A percentile compares a stretch with the other conserved stretches of the same genome.
phyloP scores from a whole-genome alignment of 768 basidiomycete species.

The Leucocoprinus birnbaumii region DNA sequence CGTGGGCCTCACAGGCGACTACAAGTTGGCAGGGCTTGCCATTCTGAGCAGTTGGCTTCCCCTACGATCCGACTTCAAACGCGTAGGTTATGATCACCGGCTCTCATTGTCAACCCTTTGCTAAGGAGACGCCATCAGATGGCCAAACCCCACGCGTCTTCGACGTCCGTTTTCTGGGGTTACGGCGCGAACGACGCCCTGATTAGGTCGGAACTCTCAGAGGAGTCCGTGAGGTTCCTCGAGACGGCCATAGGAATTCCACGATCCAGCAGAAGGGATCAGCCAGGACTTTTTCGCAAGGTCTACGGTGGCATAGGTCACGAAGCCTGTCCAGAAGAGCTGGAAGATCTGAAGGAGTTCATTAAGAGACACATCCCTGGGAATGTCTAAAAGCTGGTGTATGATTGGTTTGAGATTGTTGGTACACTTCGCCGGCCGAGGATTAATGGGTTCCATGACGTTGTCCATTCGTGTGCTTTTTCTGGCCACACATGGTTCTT shows the following conservation, averaged over 20 bases:
- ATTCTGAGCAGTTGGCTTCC: constrained; percentile 82
- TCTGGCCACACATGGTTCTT: not conserved
- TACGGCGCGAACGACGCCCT: constrained; percentile 78
- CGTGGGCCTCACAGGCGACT: constrained; percentile 63
- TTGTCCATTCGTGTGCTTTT: not conserved
- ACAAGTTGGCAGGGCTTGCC: constrained; percentile 69
- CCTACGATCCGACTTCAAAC: constrained; percentile 59
- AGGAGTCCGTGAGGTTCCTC: constrained; percentile 55
- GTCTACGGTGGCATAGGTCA: constrained; percentile 70
- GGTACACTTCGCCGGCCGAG: not conserved
- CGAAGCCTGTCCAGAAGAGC: constrained; percentile 57
- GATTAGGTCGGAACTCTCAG: constrained; percentile 54
- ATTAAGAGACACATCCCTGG: constrained; percentile 54
- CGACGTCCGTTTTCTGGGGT: constrained; percentile 82
- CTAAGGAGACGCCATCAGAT: constrained; percentile 40
- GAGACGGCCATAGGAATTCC: constrained; percentile 51
- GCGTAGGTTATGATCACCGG: constrained; percentile 37
- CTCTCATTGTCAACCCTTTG: constrained; percentile 2
- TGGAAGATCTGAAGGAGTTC: constrained; percentile 70
- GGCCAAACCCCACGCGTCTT: constrained; percentile 52
- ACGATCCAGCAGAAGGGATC: constrained; percentile 31
- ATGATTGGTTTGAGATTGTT: not conserved
- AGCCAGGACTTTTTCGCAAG: constrained; percentile 62
- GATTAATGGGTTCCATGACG: too few relatives aligned
- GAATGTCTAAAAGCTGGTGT: not conserved